Conservation (phyloP, 148 eudicot species). For the Pharnaceum exiguum region DNA sequence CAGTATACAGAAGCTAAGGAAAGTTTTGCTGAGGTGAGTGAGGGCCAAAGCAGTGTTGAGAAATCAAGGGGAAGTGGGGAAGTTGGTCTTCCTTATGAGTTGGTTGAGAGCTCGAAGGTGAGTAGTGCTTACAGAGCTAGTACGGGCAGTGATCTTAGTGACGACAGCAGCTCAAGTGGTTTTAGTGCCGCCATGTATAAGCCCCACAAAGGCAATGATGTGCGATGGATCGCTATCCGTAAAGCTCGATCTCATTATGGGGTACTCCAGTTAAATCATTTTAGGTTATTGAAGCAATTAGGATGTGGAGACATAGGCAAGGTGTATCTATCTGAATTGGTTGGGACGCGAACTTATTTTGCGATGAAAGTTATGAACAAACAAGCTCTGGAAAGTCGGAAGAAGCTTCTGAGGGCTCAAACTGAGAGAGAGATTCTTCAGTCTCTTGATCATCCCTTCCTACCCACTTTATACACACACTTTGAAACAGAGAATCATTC, state of each 20-base stretch:
- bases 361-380: slow-evolving; percentile 95
- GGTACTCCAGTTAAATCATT: slow-evolving; percentile 54
- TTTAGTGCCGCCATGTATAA: slow-evolving; percentile 56
- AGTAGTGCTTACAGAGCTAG: slow-evolving; percentile 71
- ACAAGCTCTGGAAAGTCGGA: slow-evolving; percentile 61
- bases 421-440: slow-evolving; percentile 90
- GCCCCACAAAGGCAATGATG: slow-evolving; percentile 83
- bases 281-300: slow-evolving; percentile 59
- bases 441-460: slow-evolving; percentile 87
- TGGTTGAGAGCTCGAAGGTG: slow-evolving; percentile 59
- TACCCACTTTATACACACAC: slow-evolving; percentile 83
- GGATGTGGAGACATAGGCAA: slow-evolving; percentile 92
- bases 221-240: slow-evolving; percentile 82
- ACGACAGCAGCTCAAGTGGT: slow-evolving; percentile 83
- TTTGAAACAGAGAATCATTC: slow-evolving; percentile 80
- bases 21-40: slow-evolving; percentile 78
- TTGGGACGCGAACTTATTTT: slow-evolving; percentile 68
- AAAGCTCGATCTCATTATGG: slow-evolving; percentile 60
- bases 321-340: slow-evolving; percentile 71
- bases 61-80: slow-evolving; percentile 49
- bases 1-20: slow-evolving; percentile 75
- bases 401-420: slow-evolving; percentile 79
- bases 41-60: slow-evolving; percentile 45
- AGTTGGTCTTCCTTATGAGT: slow-evolving; percentile 41
- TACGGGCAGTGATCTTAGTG: slow-evolving; percentile 80